Percentiles rank a stretch among this genome's conserved stretches.
phyloP scores from a whole-genome alignment of 2,329 filamentous ascomycete species.

The Fusarium tupiense region DNA sequence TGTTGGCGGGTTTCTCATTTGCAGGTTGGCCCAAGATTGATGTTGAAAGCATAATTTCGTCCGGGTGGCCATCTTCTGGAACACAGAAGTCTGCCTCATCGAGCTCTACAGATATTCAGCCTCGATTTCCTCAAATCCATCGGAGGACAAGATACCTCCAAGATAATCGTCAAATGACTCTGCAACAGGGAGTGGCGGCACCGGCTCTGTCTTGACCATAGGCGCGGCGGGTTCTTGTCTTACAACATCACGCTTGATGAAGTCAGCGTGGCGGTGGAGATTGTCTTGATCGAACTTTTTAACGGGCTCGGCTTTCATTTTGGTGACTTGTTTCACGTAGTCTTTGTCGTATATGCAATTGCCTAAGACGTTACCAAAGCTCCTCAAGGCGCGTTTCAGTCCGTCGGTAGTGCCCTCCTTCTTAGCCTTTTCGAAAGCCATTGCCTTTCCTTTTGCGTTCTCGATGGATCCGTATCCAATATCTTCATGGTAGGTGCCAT shows the following conservation, averaged over 20 bases:
- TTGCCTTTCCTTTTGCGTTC: slow-evolving; percentile 93
- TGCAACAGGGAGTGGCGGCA: slow-evolving; percentile 15
- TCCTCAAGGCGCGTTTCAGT: slow-evolving; percentile 87
- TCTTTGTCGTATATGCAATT: slow-evolving; percentile 99
- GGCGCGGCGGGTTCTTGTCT: slow-evolving; percentile 37
- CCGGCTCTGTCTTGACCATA: slow-evolving; percentile 45
- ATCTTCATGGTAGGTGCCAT: slow-evolving; percentile 98
- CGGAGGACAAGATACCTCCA: slow-evolving; percentile 56
- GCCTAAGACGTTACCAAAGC: slow-evolving; percentile 95
- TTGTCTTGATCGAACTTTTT: slow-evolving; percentile 81
- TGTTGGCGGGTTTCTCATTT: slow-evolving; percentile 35
- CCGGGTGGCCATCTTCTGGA: slow-evolving; percentile 74
- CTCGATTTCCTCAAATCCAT: slow-evolving; percentile 51
- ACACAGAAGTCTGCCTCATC: slow-evolving; percentile 82
- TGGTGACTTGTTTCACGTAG: slow-evolving; percentile 89
- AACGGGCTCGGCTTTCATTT: slow-evolving; percentile 79
- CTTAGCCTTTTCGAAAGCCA: slow-evolving; percentile 97
- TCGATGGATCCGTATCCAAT: slow-evolving; percentile 97
- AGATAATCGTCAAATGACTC: slow-evolving; percentile 64
- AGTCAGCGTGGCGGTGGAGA: slow-evolving; percentile 84
- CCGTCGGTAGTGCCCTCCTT: slow-evolving; percentile 97
- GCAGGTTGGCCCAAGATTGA: slow-evolving; percentile 30
- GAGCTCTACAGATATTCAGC: slow-evolving; percentile 65
- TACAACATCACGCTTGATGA: slow-evolving; percentile 66
- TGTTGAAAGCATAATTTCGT: slow-evolving; percentile 73